Evolutionary conservation across 306 rosid species (phyloP).

Genomic region (Myrica gale): DNA sequence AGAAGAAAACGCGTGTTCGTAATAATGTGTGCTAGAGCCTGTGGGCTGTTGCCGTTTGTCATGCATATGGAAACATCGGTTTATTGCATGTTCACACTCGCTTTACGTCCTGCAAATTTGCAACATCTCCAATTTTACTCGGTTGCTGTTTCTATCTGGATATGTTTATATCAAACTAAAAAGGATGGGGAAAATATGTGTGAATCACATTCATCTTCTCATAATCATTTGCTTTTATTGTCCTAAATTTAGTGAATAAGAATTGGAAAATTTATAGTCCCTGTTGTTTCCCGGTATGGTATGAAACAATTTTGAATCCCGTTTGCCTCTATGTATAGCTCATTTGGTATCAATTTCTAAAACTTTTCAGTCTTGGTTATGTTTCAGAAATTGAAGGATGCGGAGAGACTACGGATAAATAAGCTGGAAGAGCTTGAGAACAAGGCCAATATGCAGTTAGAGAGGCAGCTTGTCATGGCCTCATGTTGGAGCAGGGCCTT

Average conservation of each 20-base stretch:
- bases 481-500: conserved; percentile 80
- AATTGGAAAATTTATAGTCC: not conserved
- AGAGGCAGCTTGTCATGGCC: conserved; percentile 98
- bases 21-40: not conserved
- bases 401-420: conserved; percentile 64
- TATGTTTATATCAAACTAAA: not conserved
- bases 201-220: not conserved
- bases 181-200: not conserved
- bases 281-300: not conserved
- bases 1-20: too few species aligned
- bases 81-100: not conserved
- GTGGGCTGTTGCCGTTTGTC: not conserved
- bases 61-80: not conserved
- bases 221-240: not conserved
- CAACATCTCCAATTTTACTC: not conserved
- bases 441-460: conserved; percentile 80
- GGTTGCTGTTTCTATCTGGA: not conserved
- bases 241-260: not conserved
- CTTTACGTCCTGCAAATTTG: not conserved
- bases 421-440: conserved; percentile 74
- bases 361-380: conserved; percentile 14
- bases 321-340: not conserved
- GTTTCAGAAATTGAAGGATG: conserved; percentile 74
- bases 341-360: conserved; percentile 16
- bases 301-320: not conserved